phyloP scores from a whole-genome alignment of 225 moss, liverwort and hornwort species.

The Marchantia polymorpha region DNA sequence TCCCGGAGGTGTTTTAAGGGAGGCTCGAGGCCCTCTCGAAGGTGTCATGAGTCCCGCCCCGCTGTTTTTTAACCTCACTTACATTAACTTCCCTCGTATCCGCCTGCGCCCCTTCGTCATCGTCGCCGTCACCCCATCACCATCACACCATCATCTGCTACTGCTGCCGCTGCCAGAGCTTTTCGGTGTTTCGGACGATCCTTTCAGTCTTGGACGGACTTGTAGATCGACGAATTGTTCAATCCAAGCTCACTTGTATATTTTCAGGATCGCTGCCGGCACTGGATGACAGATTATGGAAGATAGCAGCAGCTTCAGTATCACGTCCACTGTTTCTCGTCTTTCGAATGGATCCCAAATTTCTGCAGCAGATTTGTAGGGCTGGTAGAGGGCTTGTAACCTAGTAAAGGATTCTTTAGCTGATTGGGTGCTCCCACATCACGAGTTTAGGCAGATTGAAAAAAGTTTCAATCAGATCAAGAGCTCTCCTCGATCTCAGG shows the following conservation, averaged over 20 bases:
- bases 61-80: neutral
- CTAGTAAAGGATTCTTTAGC: neutral
- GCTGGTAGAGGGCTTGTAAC: constrained; percentile 12
- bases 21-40: neutral
- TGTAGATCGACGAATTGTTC: neutral
- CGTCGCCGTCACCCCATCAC: neutral
- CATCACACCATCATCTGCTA: neutral
- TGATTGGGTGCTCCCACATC: neutral
- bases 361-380: neutral
- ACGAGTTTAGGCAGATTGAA: neutral
- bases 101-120: neutral
- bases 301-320: neutral
- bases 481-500: neutral
- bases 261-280: constrained; percentile 3
- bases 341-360: neutral
- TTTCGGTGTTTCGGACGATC: constrained; percentile 8
- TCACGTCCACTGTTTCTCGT: neutral
- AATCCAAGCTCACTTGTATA: constrained; percentile 15
- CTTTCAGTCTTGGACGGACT: neutral
- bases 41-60: neutral
- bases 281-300: neutral
- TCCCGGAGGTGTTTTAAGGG: constrained; percentile 34
- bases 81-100: neutral
- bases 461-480: neutral
- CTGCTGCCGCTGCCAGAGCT: constrained; percentile 10